Evolutionary conservation across 2,329 filamentous ascomycete genomes (phyloP).

Genomic region (Alternaria conjuncta): DNA sequence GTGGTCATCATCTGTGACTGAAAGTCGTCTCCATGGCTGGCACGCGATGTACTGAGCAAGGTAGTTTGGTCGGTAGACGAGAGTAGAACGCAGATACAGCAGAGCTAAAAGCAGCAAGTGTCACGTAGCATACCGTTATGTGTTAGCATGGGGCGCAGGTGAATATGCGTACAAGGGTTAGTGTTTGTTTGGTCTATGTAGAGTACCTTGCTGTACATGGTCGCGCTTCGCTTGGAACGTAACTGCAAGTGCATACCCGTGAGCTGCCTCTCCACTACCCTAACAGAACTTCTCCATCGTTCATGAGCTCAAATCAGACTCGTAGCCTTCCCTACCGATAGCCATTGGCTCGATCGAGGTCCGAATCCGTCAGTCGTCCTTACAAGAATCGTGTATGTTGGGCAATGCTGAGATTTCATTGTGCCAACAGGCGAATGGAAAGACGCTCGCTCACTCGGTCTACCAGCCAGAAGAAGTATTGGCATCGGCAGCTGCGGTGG

Average conservation of each 20-base stretch:
- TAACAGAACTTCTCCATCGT: not conserved
- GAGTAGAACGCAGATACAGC: not conserved
- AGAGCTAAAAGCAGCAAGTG: not conserved
- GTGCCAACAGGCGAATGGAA: not conserved
- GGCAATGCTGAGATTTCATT: not conserved
- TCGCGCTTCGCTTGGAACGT: not conserved
- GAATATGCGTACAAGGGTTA: not conserved
- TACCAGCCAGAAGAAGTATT: constrained; percentile 16
- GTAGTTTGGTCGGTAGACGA: not conserved
- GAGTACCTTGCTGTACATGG: not conserved
- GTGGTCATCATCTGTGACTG: not conserved
- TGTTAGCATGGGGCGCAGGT: not conserved
- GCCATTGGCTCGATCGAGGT: not conserved
- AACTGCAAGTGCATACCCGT: not conserved
- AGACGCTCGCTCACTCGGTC: not conserved
- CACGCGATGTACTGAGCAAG: not conserved
- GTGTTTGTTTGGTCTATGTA: not conserved
- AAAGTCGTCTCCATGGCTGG: not conserved
- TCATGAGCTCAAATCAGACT: not conserved
- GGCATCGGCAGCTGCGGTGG: constrained; percentile 12
- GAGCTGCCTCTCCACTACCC: not conserved
- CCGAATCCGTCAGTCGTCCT: not conserved
- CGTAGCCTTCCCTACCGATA: not conserved
- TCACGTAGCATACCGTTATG: not conserved
- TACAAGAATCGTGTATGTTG: not conserved